Base-by-base conservation (phyloP, 768 basidiomycete species). In the Pisolithus tinctorius region DNA sequence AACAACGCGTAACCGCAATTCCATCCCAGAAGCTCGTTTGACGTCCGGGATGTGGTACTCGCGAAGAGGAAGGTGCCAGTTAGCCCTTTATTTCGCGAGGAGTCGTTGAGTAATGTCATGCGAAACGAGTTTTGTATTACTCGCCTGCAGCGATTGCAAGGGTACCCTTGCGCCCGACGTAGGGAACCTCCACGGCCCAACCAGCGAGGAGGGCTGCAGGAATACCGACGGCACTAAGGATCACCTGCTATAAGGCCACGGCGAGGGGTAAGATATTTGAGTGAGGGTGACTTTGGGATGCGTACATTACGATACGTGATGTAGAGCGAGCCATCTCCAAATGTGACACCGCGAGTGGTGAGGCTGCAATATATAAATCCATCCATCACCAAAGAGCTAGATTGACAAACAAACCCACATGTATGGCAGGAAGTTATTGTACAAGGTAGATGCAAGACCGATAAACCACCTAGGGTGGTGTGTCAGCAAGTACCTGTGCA, bases 51-150 rank as follows among this genome's bases (percentile, higher is more conserved):
- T n/a, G 86, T 88, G 42, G 87, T 89, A 30, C 78, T 82, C 55
- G 75, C 82, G 60, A 86, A 83, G 43, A 92, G 76, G 70, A 89
- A 89, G 11, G 74, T 74, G 14, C 86, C 87, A 10, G 88, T 89
- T 59, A 88, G 74, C 63, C 76, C 81, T 83, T 69, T 62, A 62
- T 75, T 74, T 64, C 68, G 70, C 70, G 60, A 45, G 66, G 54
- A 63, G 69, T 75, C 69, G 69, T 75, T 75, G 71, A 77, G 67
- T 59, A 70, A 69, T 64, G 67, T 50, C 58, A 62, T 23, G 45
- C 48, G 34, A 47, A 56, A n/a, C 17, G 51, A 56, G 36, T 8
- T 48, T 48, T 30, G 52, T 25, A 49, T 34, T 58, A 76, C 80
- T 72, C 65, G 75, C 84, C 72, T 50, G 84, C 80, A 40, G 82